Evolutionary conservation across 2,329 filamentous ascomycete species (phyloP).

Genomic region (Cladosporium sp.): DNA sequence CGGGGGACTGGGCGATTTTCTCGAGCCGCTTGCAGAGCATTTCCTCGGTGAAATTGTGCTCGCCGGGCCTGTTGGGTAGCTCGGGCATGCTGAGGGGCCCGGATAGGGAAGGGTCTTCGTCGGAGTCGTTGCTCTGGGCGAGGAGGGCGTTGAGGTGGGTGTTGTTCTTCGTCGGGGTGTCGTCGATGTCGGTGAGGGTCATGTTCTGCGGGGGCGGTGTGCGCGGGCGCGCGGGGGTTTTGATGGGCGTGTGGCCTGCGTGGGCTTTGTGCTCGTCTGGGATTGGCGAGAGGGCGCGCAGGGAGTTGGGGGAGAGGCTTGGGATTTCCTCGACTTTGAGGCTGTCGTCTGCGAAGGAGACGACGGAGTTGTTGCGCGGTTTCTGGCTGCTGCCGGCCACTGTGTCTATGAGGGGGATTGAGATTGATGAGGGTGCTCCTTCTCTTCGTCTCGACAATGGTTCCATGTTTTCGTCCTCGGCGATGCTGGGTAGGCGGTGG

Average conservation of each 20-base stretch:
- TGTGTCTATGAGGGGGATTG: conserved; percentile 16
- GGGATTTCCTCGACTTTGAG: conserved; percentile 28
- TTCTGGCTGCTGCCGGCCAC: conserved; percentile 13
- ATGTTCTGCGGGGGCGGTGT: conserved; percentile 24
- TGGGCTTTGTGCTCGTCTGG: conserved; percentile 25
- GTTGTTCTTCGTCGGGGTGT: conserved; percentile 32
- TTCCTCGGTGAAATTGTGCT: conserved; percentile 31
- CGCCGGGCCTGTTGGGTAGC: conserved; percentile 27
- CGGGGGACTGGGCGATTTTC: conserved; percentile 28
- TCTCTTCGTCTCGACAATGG: conserved; percentile 22
- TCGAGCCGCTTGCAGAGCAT: conserved; percentile 27
- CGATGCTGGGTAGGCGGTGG: conserved; percentile 27
- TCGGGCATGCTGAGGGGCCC: conserved; percentile 32
- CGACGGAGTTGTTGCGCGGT: conserved; percentile 15
- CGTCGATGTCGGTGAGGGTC: conserved; percentile 25
- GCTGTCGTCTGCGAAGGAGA: conserved; percentile 21
- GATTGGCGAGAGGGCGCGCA: conserved; percentile 24
- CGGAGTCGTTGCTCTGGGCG: conserved; percentile 22
- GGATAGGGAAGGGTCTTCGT: conserved; percentile 28
- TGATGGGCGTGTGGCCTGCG: conserved; percentile 32
- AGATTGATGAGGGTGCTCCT: conserved; percentile 22
- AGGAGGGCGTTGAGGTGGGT: conserved; percentile 30
- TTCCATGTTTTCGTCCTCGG: conserved; percentile 27
- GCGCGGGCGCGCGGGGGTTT: conserved; percentile 21
- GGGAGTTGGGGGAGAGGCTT: conserved; percentile 12